Evolutionary conservation across 2,329 filamentous ascomycete species (phyloP).

Genomic region (Colletotrichum sansevieriae): DNA sequence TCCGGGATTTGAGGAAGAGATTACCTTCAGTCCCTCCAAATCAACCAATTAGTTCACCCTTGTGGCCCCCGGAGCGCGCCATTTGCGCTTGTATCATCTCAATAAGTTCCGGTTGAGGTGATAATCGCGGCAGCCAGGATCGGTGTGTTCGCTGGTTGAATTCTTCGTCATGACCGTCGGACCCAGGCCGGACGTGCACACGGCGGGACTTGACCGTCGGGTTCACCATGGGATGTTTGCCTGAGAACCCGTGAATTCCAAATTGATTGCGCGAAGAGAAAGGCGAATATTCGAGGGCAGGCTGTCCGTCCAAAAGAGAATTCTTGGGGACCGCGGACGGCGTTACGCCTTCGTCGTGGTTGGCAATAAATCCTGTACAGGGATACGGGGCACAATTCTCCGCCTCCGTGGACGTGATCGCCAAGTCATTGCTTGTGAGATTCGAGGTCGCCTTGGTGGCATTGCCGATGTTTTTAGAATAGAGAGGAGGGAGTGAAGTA

Average conservation of each 20-base stretch:
- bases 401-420: neutral
- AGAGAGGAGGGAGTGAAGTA: slow-evolving; percentile 1
- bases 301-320: too few species aligned
- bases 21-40: neutral
- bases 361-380: neutral
- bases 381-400: neutral
- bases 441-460: too few species aligned
- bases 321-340: too few species aligned
- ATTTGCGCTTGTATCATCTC: neutral
- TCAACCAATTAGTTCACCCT: neutral
- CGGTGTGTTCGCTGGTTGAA: neutral
- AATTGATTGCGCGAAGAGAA: neutral
- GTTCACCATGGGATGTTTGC: neutral
- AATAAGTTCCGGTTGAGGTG: neutral
- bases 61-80: neutral
- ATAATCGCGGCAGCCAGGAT: neutral
- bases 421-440: neutral
- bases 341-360: too few species aligned
- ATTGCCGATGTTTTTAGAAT: neutral
- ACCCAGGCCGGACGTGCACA: neutral
- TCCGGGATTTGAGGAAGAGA: neutral
- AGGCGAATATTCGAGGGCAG: neutral
- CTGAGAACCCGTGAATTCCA: neutral
- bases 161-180: neutral
- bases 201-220: neutral